phyloP scores from a whole-genome alignment of 2,329 filamentous ascomycete species.

The Pseudogymnoascus destructans region DNA sequence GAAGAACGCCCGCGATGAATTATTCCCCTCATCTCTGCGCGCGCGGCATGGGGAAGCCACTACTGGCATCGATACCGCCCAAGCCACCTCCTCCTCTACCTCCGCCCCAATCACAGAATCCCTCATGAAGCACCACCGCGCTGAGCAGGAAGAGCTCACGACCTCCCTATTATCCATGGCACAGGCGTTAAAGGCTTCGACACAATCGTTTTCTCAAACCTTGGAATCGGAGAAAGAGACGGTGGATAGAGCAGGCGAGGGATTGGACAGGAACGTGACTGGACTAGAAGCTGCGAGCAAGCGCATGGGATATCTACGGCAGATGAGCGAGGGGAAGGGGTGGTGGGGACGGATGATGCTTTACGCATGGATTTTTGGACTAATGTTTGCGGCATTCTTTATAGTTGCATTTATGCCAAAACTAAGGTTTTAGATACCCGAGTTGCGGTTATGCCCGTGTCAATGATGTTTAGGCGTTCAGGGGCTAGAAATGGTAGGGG shows the following conservation, averaged over 20 bases:
- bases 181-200: conserved; percentile 60
- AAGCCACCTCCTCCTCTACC: conserved; percentile 22
- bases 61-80: conserved; percentile 9
- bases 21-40: conserved; percentile 16
- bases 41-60: conserved; percentile 14
- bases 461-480: conserved; percentile 3
- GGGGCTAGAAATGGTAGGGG: conserved; percentile 5
- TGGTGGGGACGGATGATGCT: conserved; percentile 77
- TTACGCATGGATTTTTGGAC: conserved; percentile 68
- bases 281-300: conserved; percentile 65
- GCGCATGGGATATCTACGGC: conserved; percentile 62
- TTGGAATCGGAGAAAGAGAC: conserved; percentile 62
- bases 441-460: not conserved
- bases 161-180: conserved; percentile 73
- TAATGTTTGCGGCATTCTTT: conserved; percentile 67
- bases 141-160: conserved; percentile 73
- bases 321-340: conserved; percentile 77
- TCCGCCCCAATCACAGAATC: conserved; percentile 44
- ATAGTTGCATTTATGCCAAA: conserved; percentile 82
- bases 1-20: conserved; percentile 10
- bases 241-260: conserved; percentile 55
- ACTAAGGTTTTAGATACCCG: conserved; percentile 54
- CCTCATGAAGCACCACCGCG: conserved; percentile 61
- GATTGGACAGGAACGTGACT: conserved; percentile 62
- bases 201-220: conserved; percentile 55